Evolutionary conservation across 2,329 filamentous ascomycete genomes (phyloP).

Genomic region (Aspergillus quadrilineatus): DNA sequence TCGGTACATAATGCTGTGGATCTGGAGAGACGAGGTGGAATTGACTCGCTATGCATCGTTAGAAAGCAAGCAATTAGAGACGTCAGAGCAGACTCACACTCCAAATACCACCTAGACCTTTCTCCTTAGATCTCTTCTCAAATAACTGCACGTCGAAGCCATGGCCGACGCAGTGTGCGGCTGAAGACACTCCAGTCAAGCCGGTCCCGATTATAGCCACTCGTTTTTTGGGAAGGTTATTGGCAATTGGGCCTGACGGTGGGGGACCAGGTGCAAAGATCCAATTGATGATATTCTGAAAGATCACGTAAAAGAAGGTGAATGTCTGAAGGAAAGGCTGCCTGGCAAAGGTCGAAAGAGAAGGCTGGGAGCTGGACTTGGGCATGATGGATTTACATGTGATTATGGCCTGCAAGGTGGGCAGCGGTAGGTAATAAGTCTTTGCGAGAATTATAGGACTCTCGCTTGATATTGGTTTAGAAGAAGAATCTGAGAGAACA

Average conservation of each 20-base stretch:
- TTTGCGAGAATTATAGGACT: not conserved
- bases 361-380: slow-evolving; percentile 15
- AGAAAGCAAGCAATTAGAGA: not conserved
- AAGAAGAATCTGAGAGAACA: not conserved
- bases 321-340: slow-evolving; percentile 33
- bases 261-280: slow-evolving; percentile 71
- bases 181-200: slow-evolving; percentile 73
- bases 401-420: not conserved
- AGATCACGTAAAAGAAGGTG: slow-evolving; percentile 30
- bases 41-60: slow-evolving; percentile 63
- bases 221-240: slow-evolving; percentile 52
- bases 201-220: slow-evolving; percentile 70
- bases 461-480: not conserved
- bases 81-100: slow-evolving; percentile 53
- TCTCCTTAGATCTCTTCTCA: slow-evolving; percentile 60
- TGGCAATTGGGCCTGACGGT: slow-evolving; percentile 50
- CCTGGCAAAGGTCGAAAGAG: slow-evolving; percentile 24
- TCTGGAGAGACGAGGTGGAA: slow-evolving; percentile 77
- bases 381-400: not conserved
- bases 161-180: slow-evolving; percentile 80
- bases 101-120: slow-evolving; percentile 74
- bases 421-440: not conserved
- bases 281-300: slow-evolving; percentile 32
- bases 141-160: slow-evolving; percentile 81
- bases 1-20: slow-evolving; percentile 83